Conservation (phyloP, 371 early-diverging fungal genomes). For the Mortierella sp. region DNA sequence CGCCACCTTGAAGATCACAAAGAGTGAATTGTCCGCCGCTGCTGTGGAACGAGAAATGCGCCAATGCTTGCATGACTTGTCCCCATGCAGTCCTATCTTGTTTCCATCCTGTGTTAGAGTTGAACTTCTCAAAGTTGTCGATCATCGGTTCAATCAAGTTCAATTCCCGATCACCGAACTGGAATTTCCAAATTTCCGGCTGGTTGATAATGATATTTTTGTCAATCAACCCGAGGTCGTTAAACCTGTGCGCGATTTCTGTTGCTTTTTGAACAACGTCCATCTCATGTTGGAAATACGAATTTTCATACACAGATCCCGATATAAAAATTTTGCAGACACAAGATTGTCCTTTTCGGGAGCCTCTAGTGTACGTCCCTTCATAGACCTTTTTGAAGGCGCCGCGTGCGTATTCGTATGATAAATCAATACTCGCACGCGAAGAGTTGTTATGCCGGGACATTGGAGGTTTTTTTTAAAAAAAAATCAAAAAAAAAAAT, state of each 20-base stretch:
- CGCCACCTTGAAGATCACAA: neutral
- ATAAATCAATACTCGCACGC: neutral
- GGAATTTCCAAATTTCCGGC: neutral
- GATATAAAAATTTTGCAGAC: slow-evolving; percentile 1
- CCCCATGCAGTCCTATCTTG: neutral
- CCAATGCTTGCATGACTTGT: neutral
- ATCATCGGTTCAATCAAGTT: slow-evolving; percentile 1
- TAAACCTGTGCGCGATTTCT: neutral
- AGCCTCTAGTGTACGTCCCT: neutral
- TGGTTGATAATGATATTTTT: neutral
- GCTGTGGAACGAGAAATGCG: neutral
- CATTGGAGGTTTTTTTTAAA: too few species aligned
- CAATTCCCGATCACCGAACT: neutral
- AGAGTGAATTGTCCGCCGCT: neutral
- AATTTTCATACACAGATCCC: neutral
- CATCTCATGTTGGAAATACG: slow-evolving; percentile 1
- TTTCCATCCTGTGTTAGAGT: neutral
- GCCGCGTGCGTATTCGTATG: neutral
- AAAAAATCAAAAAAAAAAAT: too few species aligned
- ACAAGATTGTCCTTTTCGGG: neutral
- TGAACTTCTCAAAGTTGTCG: slow-evolving; percentile 8
- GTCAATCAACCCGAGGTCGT: neutral
- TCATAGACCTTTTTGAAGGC: neutral
- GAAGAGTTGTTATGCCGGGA: neutral
- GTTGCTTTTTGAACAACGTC: neutral